A percentile compares a stretch with the other conserved stretches of the same genome.
Evolutionary conservation across 257 asterid genomes (phyloP).

Genomic region (Prunella vulgaris): DNA sequence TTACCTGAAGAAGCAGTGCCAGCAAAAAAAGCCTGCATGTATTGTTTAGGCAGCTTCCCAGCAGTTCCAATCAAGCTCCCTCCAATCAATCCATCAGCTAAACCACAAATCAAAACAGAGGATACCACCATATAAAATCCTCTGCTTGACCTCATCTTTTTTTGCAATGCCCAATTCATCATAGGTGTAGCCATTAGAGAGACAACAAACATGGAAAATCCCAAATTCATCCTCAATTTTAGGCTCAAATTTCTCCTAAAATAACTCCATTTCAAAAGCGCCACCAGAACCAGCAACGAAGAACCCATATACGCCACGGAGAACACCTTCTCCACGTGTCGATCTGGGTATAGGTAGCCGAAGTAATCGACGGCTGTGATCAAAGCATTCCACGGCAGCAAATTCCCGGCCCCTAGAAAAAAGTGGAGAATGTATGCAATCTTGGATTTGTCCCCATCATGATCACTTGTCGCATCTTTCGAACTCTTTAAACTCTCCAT

Average conservation of each 20-base stretch:
- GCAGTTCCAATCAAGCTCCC: slow-evolving; percentile 67
- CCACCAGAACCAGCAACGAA: slow-evolving; percentile 42
- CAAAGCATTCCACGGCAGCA: slow-evolving; percentile 80
- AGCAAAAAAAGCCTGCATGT: slow-evolving; percentile 85
- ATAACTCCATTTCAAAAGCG: slow-evolving; percentile 38
- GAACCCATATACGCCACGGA: slow-evolving; percentile 68
- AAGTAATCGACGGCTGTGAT: slow-evolving; percentile 77
- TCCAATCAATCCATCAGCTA: slow-evolving; percentile 65
- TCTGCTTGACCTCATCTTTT: slow-evolving; percentile 21
- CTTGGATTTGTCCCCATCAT: slow-evolving; percentile 38
- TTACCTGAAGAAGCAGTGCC: slow-evolving; percentile 90
- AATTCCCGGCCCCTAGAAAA: slow-evolving; percentile 76
- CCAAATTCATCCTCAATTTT: slow-evolving; percentile 59
- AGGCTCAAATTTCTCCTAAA: slow-evolving; percentile 27
- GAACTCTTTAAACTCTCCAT: slow-evolving; percentile 22
- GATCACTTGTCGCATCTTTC: neutral
- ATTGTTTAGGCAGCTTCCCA: slow-evolving; percentile 63
- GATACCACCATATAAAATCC: slow-evolving; percentile 38
- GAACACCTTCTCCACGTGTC: slow-evolving; percentile 61
- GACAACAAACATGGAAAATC: slow-evolving; percentile 53
- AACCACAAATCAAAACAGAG: slow-evolving; percentile 58
- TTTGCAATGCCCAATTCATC: slow-evolving; percentile 44
- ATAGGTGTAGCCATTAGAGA: slow-evolving; percentile 51
- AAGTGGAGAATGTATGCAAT: slow-evolving; percentile 65
- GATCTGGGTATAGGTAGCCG: slow-evolving; percentile 45